Conservation (phyloP, 139 green algal species). For the Chlorella sp. region DNA sequence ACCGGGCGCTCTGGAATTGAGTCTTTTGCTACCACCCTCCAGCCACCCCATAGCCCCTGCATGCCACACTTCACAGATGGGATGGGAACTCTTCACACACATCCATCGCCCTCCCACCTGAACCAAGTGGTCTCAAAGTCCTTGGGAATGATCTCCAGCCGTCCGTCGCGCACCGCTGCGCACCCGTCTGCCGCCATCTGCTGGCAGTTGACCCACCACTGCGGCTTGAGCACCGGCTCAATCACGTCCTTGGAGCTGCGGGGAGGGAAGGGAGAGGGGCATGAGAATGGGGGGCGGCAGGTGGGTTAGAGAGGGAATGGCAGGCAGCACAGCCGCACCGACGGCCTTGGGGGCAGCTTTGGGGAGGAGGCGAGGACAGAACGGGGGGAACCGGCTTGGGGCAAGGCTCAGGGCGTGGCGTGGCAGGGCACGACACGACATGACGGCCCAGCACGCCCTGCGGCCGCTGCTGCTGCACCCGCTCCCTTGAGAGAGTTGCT, state of each 20-base stretch:
- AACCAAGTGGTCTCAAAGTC: constrained; percentile 89
- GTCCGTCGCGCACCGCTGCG: constrained; percentile 78
- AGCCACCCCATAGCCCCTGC: too few relatives aligned
- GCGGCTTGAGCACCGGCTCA: constrained; percentile 97
- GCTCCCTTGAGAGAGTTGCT: background rate
- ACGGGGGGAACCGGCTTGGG: background rate
- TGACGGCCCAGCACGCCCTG: too few relatives aligned
- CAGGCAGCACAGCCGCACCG: background rate
- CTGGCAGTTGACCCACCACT: constrained; percentile 94
- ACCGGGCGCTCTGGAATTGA: too few relatives aligned
- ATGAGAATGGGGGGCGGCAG: background rate
- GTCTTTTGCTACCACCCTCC: too few relatives aligned
- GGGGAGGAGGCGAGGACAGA: too few relatives aligned
- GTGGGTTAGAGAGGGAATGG: background rate
- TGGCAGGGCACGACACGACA: too few relatives aligned
- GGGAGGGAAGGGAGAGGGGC: background rate
- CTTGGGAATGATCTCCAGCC: constrained; percentile 90
- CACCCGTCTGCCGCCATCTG: constrained; percentile 84
- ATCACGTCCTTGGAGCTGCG: constrained; percentile 95
- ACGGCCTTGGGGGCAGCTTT: background rate
- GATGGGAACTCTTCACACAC: too few relatives aligned
- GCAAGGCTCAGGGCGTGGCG: too few relatives aligned
- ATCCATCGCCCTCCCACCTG: constrained; percentile 66
- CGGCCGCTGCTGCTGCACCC: too few relatives aligned
- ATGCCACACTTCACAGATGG: too few relatives aligned